These are phyloP conservation scores for Cercospora sojina DNA, from an alignment of 2,329 filamentous ascomycete species.

Conservation along the genomic window DNA sequence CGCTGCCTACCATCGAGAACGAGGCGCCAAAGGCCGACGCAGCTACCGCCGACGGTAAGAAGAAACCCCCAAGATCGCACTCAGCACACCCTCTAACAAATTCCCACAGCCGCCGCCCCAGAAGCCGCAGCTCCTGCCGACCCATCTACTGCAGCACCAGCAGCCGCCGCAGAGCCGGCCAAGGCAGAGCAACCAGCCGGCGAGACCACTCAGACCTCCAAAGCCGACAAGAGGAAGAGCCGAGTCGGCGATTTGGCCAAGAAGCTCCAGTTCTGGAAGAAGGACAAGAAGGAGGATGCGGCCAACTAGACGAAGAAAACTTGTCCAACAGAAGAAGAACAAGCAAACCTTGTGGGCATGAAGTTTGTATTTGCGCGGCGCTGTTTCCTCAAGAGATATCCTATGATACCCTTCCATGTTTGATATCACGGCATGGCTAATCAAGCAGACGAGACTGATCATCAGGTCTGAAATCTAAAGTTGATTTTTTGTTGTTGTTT, in stretches of 20 bases:
- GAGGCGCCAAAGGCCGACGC: not conserved
- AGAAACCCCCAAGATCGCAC: not conserved
- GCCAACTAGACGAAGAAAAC: not conserved
- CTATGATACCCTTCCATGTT: conserved; percentile 15
- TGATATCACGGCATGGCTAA: conserved; percentile 2
- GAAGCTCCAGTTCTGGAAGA: conserved; percentile 18
- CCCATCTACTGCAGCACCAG: not conserved
- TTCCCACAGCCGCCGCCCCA: not conserved
- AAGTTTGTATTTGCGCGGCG: not conserved
- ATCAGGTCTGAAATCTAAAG: not conserved
- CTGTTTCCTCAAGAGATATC: conserved; percentile 2
- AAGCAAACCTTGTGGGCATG: not conserved
- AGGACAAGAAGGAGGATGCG: conserved; percentile 15
- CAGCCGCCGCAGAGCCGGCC: conserved; percentile 3
- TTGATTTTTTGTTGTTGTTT: not conserved
- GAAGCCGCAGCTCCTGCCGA: not conserved
- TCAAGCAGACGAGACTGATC: not conserved
- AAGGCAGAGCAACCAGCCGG: conserved; percentile 1
- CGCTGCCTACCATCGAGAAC: conserved; percentile 3
- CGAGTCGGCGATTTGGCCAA: conserved; percentile 10
- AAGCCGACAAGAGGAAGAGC: conserved; percentile 13
- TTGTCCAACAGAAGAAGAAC: not conserved
- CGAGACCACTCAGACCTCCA: conserved; percentile 6
- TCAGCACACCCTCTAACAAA: not conserved
- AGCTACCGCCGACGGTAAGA: conserved; percentile 9